Evolutionary conservation across 2,329 filamentous ascomycete genomes (phyloP).

Genomic region (Thermoascus crustaceus): DNA sequence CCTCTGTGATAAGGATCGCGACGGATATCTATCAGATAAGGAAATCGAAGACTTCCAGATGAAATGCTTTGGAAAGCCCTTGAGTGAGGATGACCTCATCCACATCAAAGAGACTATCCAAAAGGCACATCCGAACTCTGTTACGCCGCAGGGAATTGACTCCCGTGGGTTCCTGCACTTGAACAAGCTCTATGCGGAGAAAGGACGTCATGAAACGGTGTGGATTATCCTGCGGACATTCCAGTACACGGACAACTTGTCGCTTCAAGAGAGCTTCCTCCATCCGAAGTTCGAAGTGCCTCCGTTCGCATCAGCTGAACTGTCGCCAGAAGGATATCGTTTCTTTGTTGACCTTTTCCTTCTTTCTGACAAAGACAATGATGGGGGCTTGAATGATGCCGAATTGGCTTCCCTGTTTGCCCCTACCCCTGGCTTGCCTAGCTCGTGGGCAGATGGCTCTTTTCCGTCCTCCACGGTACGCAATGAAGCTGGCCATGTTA

Average conservation of each 20-base stretch:
- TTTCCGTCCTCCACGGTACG: constrained; percentile 92
- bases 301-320: constrained; percentile 81
- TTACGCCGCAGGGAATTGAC: constrained; percentile 65
- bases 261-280: constrained; percentile 81
- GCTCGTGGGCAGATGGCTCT: constrained; percentile 76
- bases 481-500: constrained; percentile 92
- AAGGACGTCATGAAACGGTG: constrained; percentile 93
- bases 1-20: constrained; percentile 91
- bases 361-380: constrained; percentile 93
- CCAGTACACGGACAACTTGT: constrained; percentile 92
- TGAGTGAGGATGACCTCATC: constrained; percentile 71
- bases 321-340: constrained; percentile 87
- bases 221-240: constrained; percentile 96
- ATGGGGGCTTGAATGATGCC: constrained; percentile 79
- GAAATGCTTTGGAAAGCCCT: constrained; percentile 82
- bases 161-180: constrained; percentile 76
- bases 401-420: constrained; percentile 84
- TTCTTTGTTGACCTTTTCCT: constrained; percentile 97
- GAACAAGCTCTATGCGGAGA: constrained; percentile 94
- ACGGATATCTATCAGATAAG: constrained; percentile 79
- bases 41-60: constrained; percentile 87
- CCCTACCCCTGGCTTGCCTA: constrained; percentile 80
- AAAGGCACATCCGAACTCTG: constrained; percentile 56
- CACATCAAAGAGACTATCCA: constrained; percentile 87
- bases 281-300: constrained; percentile 93